Evolutionary conservation across 805 yeast genomes (phyloP).

Genomic region (Barnettozyma sucrosica): DNA sequence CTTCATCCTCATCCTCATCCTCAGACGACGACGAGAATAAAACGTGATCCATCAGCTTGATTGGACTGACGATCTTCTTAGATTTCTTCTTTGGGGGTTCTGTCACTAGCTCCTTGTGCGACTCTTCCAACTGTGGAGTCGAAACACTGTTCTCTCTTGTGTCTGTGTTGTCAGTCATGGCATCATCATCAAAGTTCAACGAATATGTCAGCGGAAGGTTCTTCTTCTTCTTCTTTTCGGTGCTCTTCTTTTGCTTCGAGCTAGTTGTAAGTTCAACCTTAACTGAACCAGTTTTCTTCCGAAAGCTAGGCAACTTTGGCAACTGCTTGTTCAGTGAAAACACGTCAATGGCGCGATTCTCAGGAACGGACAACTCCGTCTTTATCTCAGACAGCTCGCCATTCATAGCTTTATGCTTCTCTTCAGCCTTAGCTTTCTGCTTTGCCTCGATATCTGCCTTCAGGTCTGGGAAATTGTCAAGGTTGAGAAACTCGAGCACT

Average conservation of each 20-base stretch:
- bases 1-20: conserved; percentile 28
- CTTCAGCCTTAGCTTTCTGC: background rate
- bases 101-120: conserved; percentile 3
- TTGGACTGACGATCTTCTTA: conserved; percentile 1
- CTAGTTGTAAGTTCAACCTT: conserved; percentile 6
- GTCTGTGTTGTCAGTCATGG: conserved; percentile 7
- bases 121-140: conserved; percentile 10
- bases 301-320: conserved; percentile 17
- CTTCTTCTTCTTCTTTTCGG: conserved; percentile 18
- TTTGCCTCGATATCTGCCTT: conserved; percentile 27
- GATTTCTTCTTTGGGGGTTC: conserved; percentile 16
- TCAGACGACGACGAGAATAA: conserved; percentile 25
- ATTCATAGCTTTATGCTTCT: background rate
- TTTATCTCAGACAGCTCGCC: background rate
- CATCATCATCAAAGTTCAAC: conserved; percentile 17
- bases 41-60: conserved; percentile 3
- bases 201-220: conserved; percentile 15
- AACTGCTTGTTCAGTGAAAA: conserved; percentile 11
- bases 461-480: conserved; percentile 49
- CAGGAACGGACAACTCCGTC: conserved; percentile 10
- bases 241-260: conserved; percentile 5
- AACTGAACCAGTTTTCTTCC: conserved; percentile 23
- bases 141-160: conserved; percentile 8
- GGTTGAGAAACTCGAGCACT: conserved; percentile 54
- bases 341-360: conserved; percentile 17